Evolutionary conservation across 2,329 filamentous ascomycete species (phyloP), one percentile per base, ranked within the genome.

Genomic region (Scedosporium aurantiacum): DNA sequence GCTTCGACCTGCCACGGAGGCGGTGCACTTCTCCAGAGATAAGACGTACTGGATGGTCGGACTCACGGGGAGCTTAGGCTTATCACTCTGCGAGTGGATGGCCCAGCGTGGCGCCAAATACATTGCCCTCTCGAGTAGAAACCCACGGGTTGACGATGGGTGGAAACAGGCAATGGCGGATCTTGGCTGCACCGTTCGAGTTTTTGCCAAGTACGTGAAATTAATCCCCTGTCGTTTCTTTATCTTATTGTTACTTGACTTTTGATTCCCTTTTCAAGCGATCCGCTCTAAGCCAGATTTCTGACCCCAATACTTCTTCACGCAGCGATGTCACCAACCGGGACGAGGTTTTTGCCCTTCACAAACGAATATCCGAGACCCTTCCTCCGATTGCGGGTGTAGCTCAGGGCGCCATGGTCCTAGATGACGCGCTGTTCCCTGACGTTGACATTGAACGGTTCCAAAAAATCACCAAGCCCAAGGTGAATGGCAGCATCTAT

Each of bases 51-150:
- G 69, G 12, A 65, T 75, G 3, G 64, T 72, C 14, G 72, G 72
- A 1, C 63, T 74, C 4, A 68, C 70, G 1, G 69, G 74, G 0
- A 64, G 67, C 1, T 40, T 77, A 1, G 76, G 76, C 1, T 68
- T 68, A 12, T 74, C 76, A 0, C 66, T 78, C 0, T 72, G 68
- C 50, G 58, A 69, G 40, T 79, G 71, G 73, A 77, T 78, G 75
- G 68, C 73, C 1, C 58, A 52, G 0, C 67, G 68, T 8, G 77
- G 76, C 0, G 77, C 75, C 0, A 64, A 69, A 10, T 63, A 73
- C 41, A 56, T 79, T 1, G 72, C 70, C 0, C 37, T 81, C 2
- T 71, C 74, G 0, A 77, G 74, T 56, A 72, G 78, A 1, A 70
- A 68, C 12, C 69, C 75, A 3, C 65, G 70, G 2, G 62, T 77